A percentile compares a stretch with the other conserved stretches of the same genome.
Conservation (phyloP, 257 asterid genomes). For the Petunia secreta region DNA sequence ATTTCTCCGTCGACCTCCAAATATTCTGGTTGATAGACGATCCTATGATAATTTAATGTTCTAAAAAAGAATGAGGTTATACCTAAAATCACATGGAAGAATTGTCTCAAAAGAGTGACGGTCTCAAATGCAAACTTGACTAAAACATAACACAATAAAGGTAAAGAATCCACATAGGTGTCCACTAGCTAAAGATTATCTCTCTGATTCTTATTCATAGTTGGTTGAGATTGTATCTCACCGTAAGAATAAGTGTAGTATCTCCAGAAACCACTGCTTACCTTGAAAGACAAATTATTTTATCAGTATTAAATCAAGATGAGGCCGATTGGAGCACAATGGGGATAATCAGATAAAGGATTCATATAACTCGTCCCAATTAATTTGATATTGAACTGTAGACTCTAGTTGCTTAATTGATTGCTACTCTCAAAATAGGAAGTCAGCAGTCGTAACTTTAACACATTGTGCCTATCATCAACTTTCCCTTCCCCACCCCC, state of each 20-base stretch:
- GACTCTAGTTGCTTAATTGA: background rate
- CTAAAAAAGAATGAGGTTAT: background rate
- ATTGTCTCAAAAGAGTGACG: background rate
- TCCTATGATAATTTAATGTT: background rate
- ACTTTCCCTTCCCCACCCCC: background rate
- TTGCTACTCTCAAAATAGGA: background rate
- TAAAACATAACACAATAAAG: background rate
- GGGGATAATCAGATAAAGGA: background rate
- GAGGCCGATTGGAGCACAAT: background rate
- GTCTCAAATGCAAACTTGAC: background rate
- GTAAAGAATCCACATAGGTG: background rate
- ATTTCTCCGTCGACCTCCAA: background rate
- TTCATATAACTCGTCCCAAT: background rate
- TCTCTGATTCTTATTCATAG: background rate
- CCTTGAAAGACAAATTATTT: background rate
- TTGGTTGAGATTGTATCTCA: conserved; percentile 12
- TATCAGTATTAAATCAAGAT: background rate
- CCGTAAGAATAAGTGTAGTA: background rate
- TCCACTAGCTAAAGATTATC: background rate
- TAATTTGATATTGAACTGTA: too few species aligned
- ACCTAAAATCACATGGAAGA: background rate
- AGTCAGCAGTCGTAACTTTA: background rate
- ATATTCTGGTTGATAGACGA: background rate
- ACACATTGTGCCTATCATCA: background rate
- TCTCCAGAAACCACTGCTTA: background rate